Percentiles rank a stretch among this genome's conserved stretches.
Evolutionary conservation across 805 yeast species (phyloP).

Genomic region (Ogataea ramenticola): DNA sequence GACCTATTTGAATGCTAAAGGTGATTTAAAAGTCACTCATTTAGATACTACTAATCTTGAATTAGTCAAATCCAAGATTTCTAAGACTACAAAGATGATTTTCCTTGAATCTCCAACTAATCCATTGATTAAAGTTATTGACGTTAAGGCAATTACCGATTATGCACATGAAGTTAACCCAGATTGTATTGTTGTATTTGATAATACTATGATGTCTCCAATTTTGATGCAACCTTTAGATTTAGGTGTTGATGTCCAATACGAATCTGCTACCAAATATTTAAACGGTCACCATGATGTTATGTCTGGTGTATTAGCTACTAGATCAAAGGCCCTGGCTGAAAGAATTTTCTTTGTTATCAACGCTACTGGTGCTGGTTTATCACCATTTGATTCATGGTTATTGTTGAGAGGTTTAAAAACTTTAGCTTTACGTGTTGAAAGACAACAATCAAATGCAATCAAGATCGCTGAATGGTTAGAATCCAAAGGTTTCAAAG

Average conservation of each 20-base stretch:
- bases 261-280: conserved; percentile 91
- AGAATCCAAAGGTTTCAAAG: conserved; percentile 59
- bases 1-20: conserved; percentile 58
- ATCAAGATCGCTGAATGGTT: conserved; percentile 68
- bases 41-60: conserved; percentile 74
- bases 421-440: conserved; percentile 79
- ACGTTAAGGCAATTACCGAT: conserved; percentile 58
- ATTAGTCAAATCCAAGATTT: conserved; percentile 49
- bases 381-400: conserved; percentile 93
- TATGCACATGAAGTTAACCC: conserved; percentile 65
- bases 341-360: conserved; percentile 67
- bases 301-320: conserved; percentile 91
- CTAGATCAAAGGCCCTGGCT: conserved; percentile 55
- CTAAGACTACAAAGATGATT: conserved; percentile 60
- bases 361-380: conserved; percentile 86
- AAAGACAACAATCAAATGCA: conserved; percentile 82
- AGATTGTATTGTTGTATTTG: conserved; percentile 70
- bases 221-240: conserved; percentile 77
- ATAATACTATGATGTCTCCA: conserved; percentile 97
- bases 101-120: conserved; percentile 90
- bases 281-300: conserved; percentile 93
- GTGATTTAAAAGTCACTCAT: conserved; percentile 61
- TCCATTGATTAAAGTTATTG: conserved; percentile 84
- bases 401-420: conserved; percentile 80
- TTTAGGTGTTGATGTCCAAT: conserved; percentile 83